Evolutionary conservation across 768 basidiomycete genomes (phyloP).

Genomic region (Lyophyllum atratum): DNA sequence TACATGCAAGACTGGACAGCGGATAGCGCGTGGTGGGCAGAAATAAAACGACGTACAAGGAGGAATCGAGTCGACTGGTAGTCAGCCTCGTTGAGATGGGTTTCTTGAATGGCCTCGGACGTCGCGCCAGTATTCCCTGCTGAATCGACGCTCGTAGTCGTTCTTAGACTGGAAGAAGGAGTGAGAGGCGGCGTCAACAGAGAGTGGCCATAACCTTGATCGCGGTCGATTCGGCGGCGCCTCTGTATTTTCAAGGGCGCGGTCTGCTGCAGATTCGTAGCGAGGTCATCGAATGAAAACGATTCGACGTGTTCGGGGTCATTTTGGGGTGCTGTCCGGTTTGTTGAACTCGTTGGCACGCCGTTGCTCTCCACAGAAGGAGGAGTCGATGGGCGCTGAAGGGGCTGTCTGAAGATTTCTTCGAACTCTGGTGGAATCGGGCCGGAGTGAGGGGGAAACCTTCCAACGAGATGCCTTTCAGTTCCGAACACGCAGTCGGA

Average conservation of each 20-base stretch:
- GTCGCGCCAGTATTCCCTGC: constrained; percentile 15
- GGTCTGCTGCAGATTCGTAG: constrained; percentile 19
- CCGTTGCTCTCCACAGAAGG: constrained; percentile 17
- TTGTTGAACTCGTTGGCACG: not conserved
- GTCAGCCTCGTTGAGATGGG: constrained; percentile 27
- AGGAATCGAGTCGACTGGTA: constrained; percentile 36
- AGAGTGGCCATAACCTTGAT: constrained; percentile 32
- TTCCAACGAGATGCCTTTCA: constrained; percentile 17
- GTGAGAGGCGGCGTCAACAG: constrained; percentile 72
- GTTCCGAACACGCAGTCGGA: not conserved
- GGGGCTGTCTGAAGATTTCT: constrained; percentile 22
- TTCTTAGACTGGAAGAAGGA: constrained; percentile 57
- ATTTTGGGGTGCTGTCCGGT: not conserved
- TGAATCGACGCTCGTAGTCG: constrained; percentile 36
- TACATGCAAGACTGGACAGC: not conserved
- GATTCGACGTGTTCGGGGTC: constrained; percentile 14
- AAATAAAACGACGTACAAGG: constrained; percentile 27
- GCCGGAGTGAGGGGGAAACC: constrained; percentile 51
- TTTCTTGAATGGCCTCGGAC: constrained; percentile 24
- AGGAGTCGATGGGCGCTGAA: constrained; percentile 37
- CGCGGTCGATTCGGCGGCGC: constrained; percentile 35
- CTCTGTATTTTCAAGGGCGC: constrained; percentile 28
- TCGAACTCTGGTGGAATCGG: constrained; percentile 38
- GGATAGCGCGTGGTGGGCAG: too few species aligned
- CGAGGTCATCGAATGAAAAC: constrained; percentile 18